These are phyloP conservation scores for Tieghemiomyces parasiticus DNA, from an alignment of 192 early-diverging fungal species.

Conservation along the genomic window DNA sequence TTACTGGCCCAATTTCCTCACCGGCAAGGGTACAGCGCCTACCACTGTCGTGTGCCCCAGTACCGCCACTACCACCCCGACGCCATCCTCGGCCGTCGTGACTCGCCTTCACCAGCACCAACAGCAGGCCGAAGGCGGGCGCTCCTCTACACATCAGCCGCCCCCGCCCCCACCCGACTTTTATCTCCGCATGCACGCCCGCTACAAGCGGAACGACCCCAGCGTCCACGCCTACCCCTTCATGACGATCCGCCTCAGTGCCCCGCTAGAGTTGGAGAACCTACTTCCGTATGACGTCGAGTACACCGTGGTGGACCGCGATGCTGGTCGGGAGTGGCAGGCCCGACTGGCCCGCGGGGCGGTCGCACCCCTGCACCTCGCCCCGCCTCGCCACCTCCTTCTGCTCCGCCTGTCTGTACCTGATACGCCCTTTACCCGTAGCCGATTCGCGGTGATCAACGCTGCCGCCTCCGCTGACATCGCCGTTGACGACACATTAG, in stretches of 20 bases:
- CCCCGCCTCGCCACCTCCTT: constrained; percentile 70
- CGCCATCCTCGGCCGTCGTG: too few relatives aligned
- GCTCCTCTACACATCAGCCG: too few relatives aligned
- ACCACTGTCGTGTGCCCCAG: constrained; percentile 38
- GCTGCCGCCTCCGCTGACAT: constrained; percentile 65
- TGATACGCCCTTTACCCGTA: constrained; percentile 53
- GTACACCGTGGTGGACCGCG: constrained; percentile 65
- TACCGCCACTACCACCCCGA: background rate
- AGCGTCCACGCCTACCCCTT: constrained; percentile 52
- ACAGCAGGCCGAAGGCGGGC: too few relatives aligned
- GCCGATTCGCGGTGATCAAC: constrained; percentile 78
- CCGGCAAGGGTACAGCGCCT: constrained; percentile 19
- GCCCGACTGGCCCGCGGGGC: constrained; percentile 53
- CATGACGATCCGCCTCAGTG: constrained; percentile 56
- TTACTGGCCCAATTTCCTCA: constrained; percentile 66
- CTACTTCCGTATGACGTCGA: constrained; percentile 77
- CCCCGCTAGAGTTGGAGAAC: constrained; percentile 86
- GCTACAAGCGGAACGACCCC: constrained; percentile 24
- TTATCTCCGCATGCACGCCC: constrained; percentile 51
- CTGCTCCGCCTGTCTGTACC: constrained; percentile 58
- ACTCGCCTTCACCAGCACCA: too few relatives aligned
- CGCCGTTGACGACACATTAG: constrained; percentile 55
- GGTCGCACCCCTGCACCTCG: constrained; percentile 57
- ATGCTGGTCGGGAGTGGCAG: constrained; percentile 46
- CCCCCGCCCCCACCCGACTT: too few relatives aligned